A percentile compares a stretch with the other conserved stretches of the same genome.
Evolutionary conservation across 1,139 yeast genomes (phyloP).

Genomic region (Lodderomyces margitis): DNA sequence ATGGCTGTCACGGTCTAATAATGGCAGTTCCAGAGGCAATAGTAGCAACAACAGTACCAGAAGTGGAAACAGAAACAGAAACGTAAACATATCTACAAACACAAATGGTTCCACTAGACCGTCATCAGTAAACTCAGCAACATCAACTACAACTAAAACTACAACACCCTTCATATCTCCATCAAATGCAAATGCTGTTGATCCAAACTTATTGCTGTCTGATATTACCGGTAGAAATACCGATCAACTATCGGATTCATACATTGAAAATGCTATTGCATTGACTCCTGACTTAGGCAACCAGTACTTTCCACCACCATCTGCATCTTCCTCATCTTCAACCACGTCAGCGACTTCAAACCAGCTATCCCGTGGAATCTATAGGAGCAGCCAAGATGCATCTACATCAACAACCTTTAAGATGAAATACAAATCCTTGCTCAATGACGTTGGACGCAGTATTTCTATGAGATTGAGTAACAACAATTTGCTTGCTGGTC

Average conservation of each 20-base stretch:
- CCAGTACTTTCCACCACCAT: constrained; percentile 2
- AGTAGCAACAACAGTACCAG: neutral
- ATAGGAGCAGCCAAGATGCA: neutral
- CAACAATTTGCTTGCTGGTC: constrained; percentile 14
- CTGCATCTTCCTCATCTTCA: neutral
- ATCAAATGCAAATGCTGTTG: neutral
- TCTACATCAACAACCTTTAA: constrained; percentile 20
- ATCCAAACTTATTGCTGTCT: neutral
- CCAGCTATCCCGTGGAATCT: neutral
- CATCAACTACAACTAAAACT: neutral
- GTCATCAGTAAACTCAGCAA: neutral
- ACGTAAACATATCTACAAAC: too few relatives aligned
- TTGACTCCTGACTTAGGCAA: neutral
- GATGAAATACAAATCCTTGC: constrained; percentile 44
- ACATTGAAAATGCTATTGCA: neutral
- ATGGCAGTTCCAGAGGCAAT: neutral
- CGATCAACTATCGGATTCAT: neutral
- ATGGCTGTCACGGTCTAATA: neutral
- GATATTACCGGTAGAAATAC: neutral
- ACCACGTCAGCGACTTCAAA: neutral
- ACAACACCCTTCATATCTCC: neutral
- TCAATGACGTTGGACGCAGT: constrained; percentile 39
- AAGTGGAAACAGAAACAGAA: neutral
- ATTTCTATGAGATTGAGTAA: constrained; percentile 23
- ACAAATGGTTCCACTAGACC: too few relatives aligned